Base-by-base conservation (phyloP, 108 stramenopile species). In the Skeletonema costatum region DNA sequence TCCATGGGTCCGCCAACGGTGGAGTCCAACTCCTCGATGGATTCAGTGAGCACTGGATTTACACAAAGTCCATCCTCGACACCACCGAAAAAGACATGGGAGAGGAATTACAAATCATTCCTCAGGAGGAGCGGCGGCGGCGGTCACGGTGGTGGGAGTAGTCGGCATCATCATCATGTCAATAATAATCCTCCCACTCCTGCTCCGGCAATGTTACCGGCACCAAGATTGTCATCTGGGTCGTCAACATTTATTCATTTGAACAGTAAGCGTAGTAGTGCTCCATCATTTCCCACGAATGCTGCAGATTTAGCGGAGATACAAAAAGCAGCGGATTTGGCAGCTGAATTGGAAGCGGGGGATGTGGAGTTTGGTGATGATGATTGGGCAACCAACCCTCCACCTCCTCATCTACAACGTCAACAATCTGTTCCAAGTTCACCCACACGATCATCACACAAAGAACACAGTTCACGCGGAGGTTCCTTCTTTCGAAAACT, bases 31-130 rank as follows among this genome's bases (percentile, higher is more conserved):
- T 80, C 79, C 14, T 80, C 79, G 25, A 73, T 80, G 42, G 79
- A 81, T 61, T 74, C 74, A 2, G 50, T n/a, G 7, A 51, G 63
- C 59, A 81, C 80, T 12, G 63, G 75, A 36, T 64, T 81, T 30
- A 73, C 71, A 2, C 66, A 56, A 4, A 78, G 77, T 73, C 87
- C 85, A 19, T 74, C 76, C 13, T 73, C 83, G 5, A 84, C 85
- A 8, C 83, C 83, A 17, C 83, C 83, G 35, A 87, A 85, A 60
- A 89, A 89, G 70, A 74, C 76, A 5, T 89, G 88, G 88, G 88
- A 89, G 75, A 75, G 68, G n/a, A 84, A 87, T 32, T 89, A 87
- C 64, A 81, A 71, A 56, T 84, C 80, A 9, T 89, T 89, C 64
- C 74, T 89, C 29, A 76, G 65, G 51, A 72, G 70, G 64, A 32